Evolutionary conservation across 1,284 basidiomycete genomes (phyloP).

Genomic region (Leccinum fallax): DNA sequence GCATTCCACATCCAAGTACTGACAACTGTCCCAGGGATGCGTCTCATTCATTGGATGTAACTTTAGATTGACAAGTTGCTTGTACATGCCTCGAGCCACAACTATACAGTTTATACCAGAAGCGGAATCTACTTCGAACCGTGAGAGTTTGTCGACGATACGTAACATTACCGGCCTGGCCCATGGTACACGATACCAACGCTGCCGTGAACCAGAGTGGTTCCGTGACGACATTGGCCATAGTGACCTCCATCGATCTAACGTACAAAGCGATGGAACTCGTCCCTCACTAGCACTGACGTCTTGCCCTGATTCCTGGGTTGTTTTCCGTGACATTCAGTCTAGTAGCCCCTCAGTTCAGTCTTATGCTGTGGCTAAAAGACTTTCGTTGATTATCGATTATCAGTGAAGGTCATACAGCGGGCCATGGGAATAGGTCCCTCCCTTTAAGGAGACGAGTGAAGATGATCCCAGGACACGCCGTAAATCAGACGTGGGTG

Average conservation of each 20-base stretch:
- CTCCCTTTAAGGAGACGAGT: too few species aligned
- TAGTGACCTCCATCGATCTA: background rate
- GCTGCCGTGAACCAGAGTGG: background rate
- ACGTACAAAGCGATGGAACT: background rate
- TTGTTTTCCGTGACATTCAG: conserved; percentile 1
- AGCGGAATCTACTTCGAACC: background rate
- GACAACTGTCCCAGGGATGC: background rate
- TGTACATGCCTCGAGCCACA: background rate
- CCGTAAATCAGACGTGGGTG: too few species aligned
- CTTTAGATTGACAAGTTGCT: background rate
- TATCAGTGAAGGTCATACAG: too few species aligned
- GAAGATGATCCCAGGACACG: too few species aligned
- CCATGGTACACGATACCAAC: background rate
- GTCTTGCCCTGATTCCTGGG: conserved; percentile 23
- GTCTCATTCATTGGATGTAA: background rate
- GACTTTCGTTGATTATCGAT: too few species aligned
- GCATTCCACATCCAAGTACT: background rate
- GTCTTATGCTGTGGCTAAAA: too few species aligned
- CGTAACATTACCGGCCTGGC: too few species aligned
- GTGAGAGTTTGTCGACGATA: too few species aligned
- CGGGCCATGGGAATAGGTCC: too few species aligned
- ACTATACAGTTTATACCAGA: background rate
- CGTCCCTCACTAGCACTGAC: background rate
- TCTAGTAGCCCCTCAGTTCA: too few species aligned
- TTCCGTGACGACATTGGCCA: too few species aligned